These are phyloP conservation scores for Parachaetomium inaequale DNA, from an alignment of 495 filamentous ascomycete species.

Conservation along the genomic window DNA sequence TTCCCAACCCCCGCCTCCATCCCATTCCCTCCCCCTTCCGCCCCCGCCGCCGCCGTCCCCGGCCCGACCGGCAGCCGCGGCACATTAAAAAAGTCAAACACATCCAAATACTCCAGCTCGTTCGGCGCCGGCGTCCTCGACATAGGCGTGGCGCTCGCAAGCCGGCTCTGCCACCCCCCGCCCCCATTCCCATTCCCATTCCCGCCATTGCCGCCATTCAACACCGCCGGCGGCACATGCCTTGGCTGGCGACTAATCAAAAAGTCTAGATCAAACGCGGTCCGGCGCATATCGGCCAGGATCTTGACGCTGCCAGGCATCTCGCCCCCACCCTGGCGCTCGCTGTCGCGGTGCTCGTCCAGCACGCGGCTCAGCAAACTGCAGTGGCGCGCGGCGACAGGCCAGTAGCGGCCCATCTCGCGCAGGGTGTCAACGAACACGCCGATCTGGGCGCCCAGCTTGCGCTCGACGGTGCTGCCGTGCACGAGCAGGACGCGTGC, in stretches of 20 bases:
- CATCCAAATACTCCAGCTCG: slow-evolving; percentile 85
- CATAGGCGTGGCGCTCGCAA: slow-evolving; percentile 45
- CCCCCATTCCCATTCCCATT: slow-evolving; percentile 20
- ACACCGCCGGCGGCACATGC: slow-evolving; percentile 34
- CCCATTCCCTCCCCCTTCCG: slow-evolving; percentile 12
- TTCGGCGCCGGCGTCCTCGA: slow-evolving; percentile 64
- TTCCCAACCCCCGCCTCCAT: neutral
- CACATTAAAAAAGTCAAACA: slow-evolving; percentile 91
- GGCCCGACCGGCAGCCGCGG: slow-evolving; percentile 61
- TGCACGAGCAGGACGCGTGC: slow-evolving; percentile 81
- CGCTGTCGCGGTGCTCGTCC: slow-evolving; percentile 76
- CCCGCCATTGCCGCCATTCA: slow-evolving; percentile 25
- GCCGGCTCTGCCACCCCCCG: slow-evolving; percentile 30
- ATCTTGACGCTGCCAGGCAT: slow-evolving; percentile 81
- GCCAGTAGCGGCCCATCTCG: slow-evolving; percentile 78
- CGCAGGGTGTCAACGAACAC: slow-evolving; percentile 76
- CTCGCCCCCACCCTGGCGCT: slow-evolving; percentile 66
- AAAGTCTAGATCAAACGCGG: slow-evolving; percentile 82
- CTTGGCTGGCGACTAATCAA: slow-evolving; percentile 79
- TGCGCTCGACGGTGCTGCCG: slow-evolving; percentile 79
- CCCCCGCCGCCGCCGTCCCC: slow-evolving; percentile 1
- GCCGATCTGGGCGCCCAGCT: slow-evolving; percentile 69
- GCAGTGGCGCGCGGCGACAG: slow-evolving; percentile 77
- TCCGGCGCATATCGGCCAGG: slow-evolving; percentile 81
- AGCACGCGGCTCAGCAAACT: slow-evolving; percentile 76